Conservation (phyloP, 371 early-diverging fungal species). For the Mucor velutinosus region DNA sequence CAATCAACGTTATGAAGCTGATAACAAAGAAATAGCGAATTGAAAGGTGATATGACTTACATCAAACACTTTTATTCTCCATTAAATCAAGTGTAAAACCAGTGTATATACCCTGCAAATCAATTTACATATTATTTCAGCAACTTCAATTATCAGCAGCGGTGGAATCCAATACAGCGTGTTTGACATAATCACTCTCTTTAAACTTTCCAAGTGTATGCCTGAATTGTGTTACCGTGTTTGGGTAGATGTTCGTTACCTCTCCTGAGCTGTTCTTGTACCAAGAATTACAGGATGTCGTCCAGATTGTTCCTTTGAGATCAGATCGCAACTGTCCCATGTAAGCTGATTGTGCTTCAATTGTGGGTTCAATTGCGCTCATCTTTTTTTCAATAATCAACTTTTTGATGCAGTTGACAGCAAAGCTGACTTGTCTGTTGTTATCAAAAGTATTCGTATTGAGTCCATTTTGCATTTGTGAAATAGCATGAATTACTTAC, state of each 20-base stretch:
- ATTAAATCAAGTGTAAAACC: no score
- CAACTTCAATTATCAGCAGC: not conserved
- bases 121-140: not conserved
- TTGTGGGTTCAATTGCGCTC: constrained; percentile 10
- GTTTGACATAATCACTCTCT: not conserved
- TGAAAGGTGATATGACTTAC: no score
- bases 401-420: constrained; percentile 11
- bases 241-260: constrained; percentile 8
- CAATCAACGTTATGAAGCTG: no score
- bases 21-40: no score
- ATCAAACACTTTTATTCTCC: no score
- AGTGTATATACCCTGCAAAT: no score
- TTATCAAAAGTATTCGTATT: not conserved
- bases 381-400: not conserved
- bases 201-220: not conserved
- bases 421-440: constrained; percentile 20
- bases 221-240: not conserved
- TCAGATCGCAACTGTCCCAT: constrained; percentile 23
- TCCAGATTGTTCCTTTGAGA: constrained; percentile 44
- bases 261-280: constrained; percentile 40
- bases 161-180: not conserved
- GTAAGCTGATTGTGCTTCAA: constrained; percentile 19
- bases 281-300: constrained; percentile 39
- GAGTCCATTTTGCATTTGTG: not conserved
- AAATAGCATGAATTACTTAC: constrained; percentile 3